Evolutionary conservation across 106 monocot genomes (phyloP).

Genomic region (Dioscorea dumetorum): DNA sequence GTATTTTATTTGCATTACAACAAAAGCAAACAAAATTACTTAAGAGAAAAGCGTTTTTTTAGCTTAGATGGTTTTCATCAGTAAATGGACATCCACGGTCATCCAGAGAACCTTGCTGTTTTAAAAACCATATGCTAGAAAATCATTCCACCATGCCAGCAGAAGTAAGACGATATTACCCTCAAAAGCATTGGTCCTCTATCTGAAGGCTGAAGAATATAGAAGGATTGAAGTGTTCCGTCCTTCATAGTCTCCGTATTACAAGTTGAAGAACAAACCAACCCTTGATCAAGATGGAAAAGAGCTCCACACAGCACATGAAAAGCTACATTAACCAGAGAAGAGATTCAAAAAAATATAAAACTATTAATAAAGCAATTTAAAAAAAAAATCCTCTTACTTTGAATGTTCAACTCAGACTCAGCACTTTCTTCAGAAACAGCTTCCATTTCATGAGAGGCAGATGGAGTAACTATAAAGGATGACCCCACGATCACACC

Average conservation of each 20-base stretch:
- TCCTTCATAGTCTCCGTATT: slow-evolving; percentile 66
- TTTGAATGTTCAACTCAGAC: slow-evolving; percentile 50
- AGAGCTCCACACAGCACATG: slow-evolving; percentile 60
- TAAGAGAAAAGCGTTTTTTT: too few relatives aligned
- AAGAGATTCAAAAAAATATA: slow-evolving; percentile 8
- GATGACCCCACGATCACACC: slow-evolving; percentile 63
- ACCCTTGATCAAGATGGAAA: slow-evolving; percentile 60
- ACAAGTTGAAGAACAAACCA: slow-evolving; percentile 72
- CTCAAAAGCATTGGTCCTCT: slow-evolving; percentile 67
- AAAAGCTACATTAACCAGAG: slow-evolving; percentile 49
- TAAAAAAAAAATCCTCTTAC: slow-evolving; percentile 23
- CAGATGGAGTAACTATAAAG: slow-evolving; percentile 45
- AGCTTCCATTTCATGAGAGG: slow-evolving; percentile 34
- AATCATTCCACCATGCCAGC: too few relatives aligned
- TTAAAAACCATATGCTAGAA: too few relatives aligned
- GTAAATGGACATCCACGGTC: too few relatives aligned
- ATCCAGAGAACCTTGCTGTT: too few relatives aligned
- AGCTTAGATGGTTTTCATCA: too few relatives aligned
- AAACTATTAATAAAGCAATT: not conserved
- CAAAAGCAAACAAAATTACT: too few relatives aligned
- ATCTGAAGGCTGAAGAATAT: slow-evolving; percentile 76
- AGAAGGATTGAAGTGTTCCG: slow-evolving; percentile 54
- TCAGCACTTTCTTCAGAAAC: slow-evolving; percentile 36
- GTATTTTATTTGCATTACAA: too few relatives aligned
- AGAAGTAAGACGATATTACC: slow-evolving; percentile 30